Conservation (phyloP, 495 filamentous ascomycete genomes). For the Hamigera avellanea region DNA sequence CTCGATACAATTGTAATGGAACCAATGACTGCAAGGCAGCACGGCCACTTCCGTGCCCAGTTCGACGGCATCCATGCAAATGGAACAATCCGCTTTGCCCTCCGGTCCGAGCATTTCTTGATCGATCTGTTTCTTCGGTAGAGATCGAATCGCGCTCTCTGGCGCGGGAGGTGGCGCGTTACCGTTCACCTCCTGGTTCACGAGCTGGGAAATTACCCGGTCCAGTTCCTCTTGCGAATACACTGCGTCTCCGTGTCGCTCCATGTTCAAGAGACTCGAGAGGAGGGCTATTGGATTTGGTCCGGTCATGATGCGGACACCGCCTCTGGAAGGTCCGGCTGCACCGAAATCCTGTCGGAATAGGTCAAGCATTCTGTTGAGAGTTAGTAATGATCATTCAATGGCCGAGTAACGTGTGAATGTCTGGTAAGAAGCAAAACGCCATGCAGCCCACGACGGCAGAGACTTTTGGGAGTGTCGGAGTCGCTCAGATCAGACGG, state of each 20-base stretch:
- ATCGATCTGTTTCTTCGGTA: constrained; percentile 60
- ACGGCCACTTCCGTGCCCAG: constrained; percentile 64
- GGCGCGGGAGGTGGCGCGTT: constrained; percentile 78
- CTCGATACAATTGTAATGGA: constrained; percentile 65
- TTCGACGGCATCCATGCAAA: constrained; percentile 83
- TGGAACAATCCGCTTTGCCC: constrained; percentile 71
- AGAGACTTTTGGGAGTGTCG: too few relatives aligned
- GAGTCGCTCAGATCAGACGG: too few relatives aligned
- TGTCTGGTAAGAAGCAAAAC: constrained; percentile 1
- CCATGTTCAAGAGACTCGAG: constrained; percentile 46
- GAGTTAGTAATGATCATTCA: constrained; percentile 6
- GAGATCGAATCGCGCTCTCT: constrained; percentile 54
- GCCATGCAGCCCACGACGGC: background rate
- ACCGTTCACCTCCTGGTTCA: constrained; percentile 64
- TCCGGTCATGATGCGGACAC: constrained; percentile 11
- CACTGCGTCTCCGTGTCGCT: constrained; percentile 69
- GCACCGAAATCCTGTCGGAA: constrained; percentile 11
- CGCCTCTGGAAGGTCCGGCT: constrained; percentile 7
- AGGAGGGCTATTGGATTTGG: constrained; percentile 23
- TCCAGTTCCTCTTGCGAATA: constrained; percentile 87
- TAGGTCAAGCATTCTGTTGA: constrained; percentile 19
- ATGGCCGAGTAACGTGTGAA: background rate
- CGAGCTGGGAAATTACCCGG: constrained; percentile 73
- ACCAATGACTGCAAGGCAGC: constrained; percentile 87
- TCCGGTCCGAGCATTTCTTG: constrained; percentile 50